Percentiles rank a stretch among this genome's conserved stretches.
These are phyloP conservation scores for Ophiocordyceps sinensis DNA, from an alignment of 2,329 filamentous ascomycete genomes.

Conservation along the genomic window DNA sequence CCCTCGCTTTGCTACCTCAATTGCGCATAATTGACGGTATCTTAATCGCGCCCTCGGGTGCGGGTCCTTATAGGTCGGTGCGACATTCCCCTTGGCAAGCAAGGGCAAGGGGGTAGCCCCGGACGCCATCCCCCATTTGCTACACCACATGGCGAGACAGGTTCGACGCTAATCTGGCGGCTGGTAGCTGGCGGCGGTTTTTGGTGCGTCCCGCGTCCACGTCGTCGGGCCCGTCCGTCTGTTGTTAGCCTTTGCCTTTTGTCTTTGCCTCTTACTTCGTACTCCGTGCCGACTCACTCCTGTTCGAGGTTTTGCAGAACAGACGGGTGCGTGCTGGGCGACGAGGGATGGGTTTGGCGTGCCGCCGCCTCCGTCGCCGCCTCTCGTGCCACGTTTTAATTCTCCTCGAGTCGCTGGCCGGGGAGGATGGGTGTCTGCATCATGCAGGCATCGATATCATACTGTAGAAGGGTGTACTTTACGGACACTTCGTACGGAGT, in stretches of 20 bases:
- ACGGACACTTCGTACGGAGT: too few species aligned
- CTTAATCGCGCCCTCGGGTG: too few species aligned
- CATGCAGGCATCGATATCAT: background rate
- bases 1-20: too few species aligned
- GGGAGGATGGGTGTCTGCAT: too few species aligned
- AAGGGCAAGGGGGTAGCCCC: too few species aligned
- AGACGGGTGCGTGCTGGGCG: background rate
- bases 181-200: background rate
- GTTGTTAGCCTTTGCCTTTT: background rate
- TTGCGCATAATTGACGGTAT: too few species aligned
- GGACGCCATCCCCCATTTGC: background rate
- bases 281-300: background rate
- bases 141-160: constrained; percentile 1
- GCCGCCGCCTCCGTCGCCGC: too few species aligned
- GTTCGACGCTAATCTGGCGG: background rate
- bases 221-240: constrained; percentile 3
- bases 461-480: too few species aligned
- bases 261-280: background rate
- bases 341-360: background rate
- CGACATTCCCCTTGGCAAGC: too few species aligned
- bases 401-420: background rate
- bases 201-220: constrained; percentile 2
- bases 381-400: background rate
- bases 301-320: background rate
- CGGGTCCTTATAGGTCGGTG: too few species aligned